A percentile compares a stretch with the other conserved stretches of the same genome.
Conservation (phyloP, 768 basidiomycete genomes). For the Lyophyllum semitale region DNA sequence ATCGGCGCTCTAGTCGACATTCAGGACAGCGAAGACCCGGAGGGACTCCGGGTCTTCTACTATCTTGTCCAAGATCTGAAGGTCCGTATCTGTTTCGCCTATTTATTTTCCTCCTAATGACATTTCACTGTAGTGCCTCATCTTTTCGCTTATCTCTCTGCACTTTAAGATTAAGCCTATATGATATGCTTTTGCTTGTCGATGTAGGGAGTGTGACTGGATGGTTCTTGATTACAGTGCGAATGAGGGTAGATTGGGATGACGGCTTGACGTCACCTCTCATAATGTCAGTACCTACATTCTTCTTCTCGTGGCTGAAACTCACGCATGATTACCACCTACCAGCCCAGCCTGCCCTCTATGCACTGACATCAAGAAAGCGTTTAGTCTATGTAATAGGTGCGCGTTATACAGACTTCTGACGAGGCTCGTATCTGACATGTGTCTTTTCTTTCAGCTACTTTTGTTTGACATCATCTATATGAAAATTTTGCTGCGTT, state of each 20-base stretch:
- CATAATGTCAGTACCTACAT: conserved; percentile 4
- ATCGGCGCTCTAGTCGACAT: conserved; percentile 97
- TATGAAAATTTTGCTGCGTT: neutral
- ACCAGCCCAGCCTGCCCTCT: conserved; percentile 6
- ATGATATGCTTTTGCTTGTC: conserved; percentile 35
- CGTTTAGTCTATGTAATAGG: conserved; percentile 39
- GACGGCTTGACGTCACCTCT: conserved; percentile 5
- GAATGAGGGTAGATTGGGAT: conserved; percentile 6
- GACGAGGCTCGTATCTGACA: neutral
- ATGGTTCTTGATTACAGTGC: neutral
- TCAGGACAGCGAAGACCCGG: conserved; percentile 95
- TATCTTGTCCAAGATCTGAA: conserved; percentile 98
- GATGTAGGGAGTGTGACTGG: conserved; percentile 18
- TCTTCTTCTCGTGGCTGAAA: neutral
- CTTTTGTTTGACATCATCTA: neutral
- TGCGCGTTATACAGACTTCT: conserved; percentile 15
- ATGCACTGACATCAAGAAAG: conserved; percentile 40
- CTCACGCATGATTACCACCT: conserved; percentile 3
- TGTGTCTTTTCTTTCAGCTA: neutral
- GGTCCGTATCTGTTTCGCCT: conserved; percentile 42
- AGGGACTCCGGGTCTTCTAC: conserved; percentile 96
- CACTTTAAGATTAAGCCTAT: conserved; percentile 99
- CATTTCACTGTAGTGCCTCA: conserved; percentile 70
- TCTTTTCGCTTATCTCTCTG: conserved; percentile 96
- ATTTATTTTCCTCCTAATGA: neutral